These are phyloP conservation scores for Cercospora nicotianae DNA, from an alignment of 2,329 filamentous ascomycete genomes.

Conservation along the genomic window DNA sequence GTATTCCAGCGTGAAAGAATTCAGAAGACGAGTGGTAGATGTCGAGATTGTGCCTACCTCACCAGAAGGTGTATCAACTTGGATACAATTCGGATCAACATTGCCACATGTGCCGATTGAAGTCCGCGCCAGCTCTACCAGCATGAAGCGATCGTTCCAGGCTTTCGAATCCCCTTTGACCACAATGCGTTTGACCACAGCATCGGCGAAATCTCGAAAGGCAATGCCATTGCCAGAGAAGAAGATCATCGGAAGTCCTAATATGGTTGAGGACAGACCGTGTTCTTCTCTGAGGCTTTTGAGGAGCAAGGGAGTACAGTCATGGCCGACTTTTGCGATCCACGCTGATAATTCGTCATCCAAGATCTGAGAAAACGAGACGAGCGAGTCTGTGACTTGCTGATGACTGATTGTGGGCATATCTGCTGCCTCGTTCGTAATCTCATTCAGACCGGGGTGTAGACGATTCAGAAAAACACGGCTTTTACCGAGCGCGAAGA, in stretches of 20 bases:
- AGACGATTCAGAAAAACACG: conserved; percentile 79
- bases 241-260: conserved; percentile 70
- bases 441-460: conserved; percentile 39
- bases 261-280: conserved; percentile 63
- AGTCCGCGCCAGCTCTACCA: conserved; percentile 75
- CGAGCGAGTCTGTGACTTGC: conserved; percentile 16
- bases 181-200: conserved; percentile 69
- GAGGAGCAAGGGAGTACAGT: conserved; percentile 66
- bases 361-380: conserved; percentile 74
- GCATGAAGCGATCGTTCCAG: conserved; percentile 80
- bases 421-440: not conserved
- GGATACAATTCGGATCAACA: conserved; percentile 63
- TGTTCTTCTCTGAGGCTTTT: conserved; percentile 67
- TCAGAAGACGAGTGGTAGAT: conserved; percentile 20
- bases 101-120: conserved; percentile 59
- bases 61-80: conserved; percentile 55
- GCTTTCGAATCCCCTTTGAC: conserved; percentile 53
- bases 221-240: conserved; percentile 72
- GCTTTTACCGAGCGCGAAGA: conserved; percentile 87
- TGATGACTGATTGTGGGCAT: conserved; percentile 16
- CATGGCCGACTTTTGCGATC: conserved; percentile 71
- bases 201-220: conserved; percentile 64
- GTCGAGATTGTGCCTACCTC: conserved; percentile 42
- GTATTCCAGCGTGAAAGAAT: conserved; percentile 23
- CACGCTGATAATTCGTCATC: conserved; percentile 69